Evolutionary conservation across 1,139 yeast genomes (phyloP), one percentile per base, ranked within the genome.

Genomic region (Geotrichum bryndzae): DNA sequence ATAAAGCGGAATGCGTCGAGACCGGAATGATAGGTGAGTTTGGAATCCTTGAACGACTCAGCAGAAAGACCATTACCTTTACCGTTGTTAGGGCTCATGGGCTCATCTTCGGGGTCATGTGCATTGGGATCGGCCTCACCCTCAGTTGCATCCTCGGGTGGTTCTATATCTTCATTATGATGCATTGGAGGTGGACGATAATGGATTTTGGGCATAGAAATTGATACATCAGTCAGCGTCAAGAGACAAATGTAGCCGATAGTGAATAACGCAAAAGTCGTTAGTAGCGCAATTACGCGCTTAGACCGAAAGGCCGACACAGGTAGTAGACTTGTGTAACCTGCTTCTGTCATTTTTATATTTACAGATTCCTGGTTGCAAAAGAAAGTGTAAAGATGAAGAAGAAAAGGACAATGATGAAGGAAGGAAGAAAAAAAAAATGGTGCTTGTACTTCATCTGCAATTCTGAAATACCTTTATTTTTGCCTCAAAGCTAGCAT

Each of bases 211-310:
- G 53, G 54, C 45, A 33, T 48, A 3, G 61, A 51, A 13, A 51
- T 45, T 4, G 61, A 51, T 18, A 55, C 51, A 27, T 59, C 58
- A 13, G 61, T 54, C n/a, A 59, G 22, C 15, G 61, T 59, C 22
- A 54, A 52, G 4, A 59, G 56, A 33, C 61, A 59, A 15, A 54
- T 29, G 48, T 59, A 59, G 10, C 58, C 61, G 13, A 59, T 54
- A 13, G 52, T 38, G 52, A 59, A 59, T 29, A 59, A 53, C 10
- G 57, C 53, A 50, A 59, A 27, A 27, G 60, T 57, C 2, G 56
- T 29, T 13, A 57, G 31, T 13, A 51, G 35, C n/a, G 60, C 56
- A 10, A 57, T 13, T n/a, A 52, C 22, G 33, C 56, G 53, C 25
- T 31, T 52, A 3, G 60, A 52, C 45, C 23, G 25, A 41, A 57